Evolutionary conservation across 257 asterid species (phyloP).

Genomic region (Forsythia suspensa): DNA sequence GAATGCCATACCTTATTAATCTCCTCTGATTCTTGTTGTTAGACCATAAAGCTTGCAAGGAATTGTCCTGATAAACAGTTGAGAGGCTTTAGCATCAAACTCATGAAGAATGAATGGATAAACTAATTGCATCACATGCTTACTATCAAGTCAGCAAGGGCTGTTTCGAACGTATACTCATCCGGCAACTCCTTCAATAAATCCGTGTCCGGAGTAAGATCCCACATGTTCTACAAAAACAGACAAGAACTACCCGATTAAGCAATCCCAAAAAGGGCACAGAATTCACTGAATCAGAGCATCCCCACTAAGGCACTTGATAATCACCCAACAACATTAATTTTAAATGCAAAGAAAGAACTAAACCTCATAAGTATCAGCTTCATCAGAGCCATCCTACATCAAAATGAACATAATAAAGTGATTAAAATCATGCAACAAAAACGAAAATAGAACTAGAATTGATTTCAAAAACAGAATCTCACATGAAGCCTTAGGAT

Average conservation of each 20-base stretch:
- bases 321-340: not conserved
- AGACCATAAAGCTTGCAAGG: slow-evolving; percentile 81
- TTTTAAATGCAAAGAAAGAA: not conserved
- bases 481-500: slow-evolving; percentile 53
- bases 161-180: slow-evolving; percentile 67
- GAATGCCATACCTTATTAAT: slow-evolving; percentile 49
- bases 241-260: not conserved
- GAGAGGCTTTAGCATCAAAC: slow-evolving; percentile 14
- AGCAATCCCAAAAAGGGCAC: slow-evolving; percentile 2
- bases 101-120: slow-evolving; percentile 4
- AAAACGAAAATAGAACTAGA: not conserved
- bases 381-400: slow-evolving; percentile 67
- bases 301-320: not conserved
- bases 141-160: slow-evolving; percentile 81
- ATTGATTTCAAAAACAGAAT: not conserved
- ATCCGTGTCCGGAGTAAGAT: slow-evolving; percentile 73
- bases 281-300: slow-evolving; percentile 5
- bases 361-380: slow-evolving; percentile 56
- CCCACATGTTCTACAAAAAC: slow-evolving; percentile 77
- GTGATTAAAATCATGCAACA: not conserved
- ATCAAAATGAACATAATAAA: slow-evolving; percentile 20
- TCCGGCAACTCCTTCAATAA: slow-evolving; percentile 65
- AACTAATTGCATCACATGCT: slow-evolving; percentile 24
- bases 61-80: slow-evolving; percentile 56
- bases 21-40: slow-evolving; percentile 37